phyloP scores from a whole-genome alignment of 2,329 filamentous ascomycete species.

The Colletotrichum acutatum region DNA sequence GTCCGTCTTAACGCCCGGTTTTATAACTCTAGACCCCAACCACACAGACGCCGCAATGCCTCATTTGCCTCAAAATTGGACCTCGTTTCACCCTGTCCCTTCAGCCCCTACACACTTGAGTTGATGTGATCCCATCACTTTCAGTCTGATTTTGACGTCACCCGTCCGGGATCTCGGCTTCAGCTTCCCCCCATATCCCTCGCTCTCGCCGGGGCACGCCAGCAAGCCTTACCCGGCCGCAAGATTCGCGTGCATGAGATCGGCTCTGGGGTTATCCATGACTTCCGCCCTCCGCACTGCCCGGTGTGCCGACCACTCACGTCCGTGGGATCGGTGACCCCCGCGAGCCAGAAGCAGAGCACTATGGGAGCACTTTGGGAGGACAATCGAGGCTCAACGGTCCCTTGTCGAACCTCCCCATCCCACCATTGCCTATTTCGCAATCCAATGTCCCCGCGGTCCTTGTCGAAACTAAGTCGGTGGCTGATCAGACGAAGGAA shows the following conservation, averaged over 20 bases:
- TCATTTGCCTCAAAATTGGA: slow-evolving; percentile 34
- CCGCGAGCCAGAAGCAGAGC: background rate
- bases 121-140: slow-evolving; percentile 18
- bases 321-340: background rate
- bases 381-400: slow-evolving; percentile 11
- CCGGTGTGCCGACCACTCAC: slow-evolving; percentile 7
- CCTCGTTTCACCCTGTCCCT: slow-evolving; percentile 25
- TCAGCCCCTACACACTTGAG: background rate
- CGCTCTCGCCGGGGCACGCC: background rate
- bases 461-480: slow-evolving; percentile 33
- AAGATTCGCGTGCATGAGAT: slow-evolving; percentile 28
- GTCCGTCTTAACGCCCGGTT: slow-evolving; percentile 14
- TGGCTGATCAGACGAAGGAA: slow-evolving; percentile 34
- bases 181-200: background rate
- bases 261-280: slow-evolving; percentile 23
- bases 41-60: slow-evolving; percentile 33
- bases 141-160: slow-evolving; percentile 30
- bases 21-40: slow-evolving; percentile 22
- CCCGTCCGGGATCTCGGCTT: slow-evolving; percentile 25
- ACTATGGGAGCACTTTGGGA: no score
- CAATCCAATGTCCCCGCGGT: background rate
- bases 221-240: slow-evolving; percentile 15
- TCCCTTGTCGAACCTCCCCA: slow-evolving; percentile 22
- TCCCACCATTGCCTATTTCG: slow-evolving; percentile 4
- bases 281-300: background rate